phyloP scores from a whole-genome alignment of 208 protist species.

The Lotmaria passim region DNA sequence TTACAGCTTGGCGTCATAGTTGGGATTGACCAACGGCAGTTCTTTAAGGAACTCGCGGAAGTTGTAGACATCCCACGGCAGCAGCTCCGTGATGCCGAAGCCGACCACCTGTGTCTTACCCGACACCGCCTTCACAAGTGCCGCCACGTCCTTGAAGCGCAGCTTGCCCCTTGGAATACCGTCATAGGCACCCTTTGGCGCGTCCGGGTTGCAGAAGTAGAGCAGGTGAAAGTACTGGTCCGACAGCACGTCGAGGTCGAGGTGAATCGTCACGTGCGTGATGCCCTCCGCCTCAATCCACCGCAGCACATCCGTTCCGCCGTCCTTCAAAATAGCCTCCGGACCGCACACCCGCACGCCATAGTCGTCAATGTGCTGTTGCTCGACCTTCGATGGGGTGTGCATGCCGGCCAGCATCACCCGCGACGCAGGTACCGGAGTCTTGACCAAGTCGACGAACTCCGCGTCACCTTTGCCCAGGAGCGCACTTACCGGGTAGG shows the following conservation, averaged over 20 bases:
- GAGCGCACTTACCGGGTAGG: slow-evolving; percentile 25
- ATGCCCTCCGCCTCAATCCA: slow-evolving; percentile 40
- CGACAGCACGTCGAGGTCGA: slow-evolving; percentile 46
- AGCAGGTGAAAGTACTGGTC: slow-evolving; percentile 21
- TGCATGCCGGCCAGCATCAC: slow-evolving; percentile 35
- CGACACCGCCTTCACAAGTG: slow-evolving; percentile 24
- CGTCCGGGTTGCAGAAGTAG: slow-evolving; percentile 31
- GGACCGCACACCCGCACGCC: slow-evolving; percentile 22
- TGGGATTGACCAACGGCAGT: slow-evolving; percentile 26
- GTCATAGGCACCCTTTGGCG: slow-evolving; percentile 12
- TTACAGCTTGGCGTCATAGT: slow-evolving; percentile 22
- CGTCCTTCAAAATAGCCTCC: slow-evolving; percentile 9
- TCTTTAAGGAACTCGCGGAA: slow-evolving; percentile 23
- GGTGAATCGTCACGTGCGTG: slow-evolving; percentile 41
- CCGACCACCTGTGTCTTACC: slow-evolving; percentile 34
- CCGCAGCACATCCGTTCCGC: slow-evolving; percentile 21
- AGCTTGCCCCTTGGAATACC: slow-evolving; percentile 33
- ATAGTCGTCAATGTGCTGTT: slow-evolving; percentile 31
- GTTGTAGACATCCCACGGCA: slow-evolving; percentile 40
- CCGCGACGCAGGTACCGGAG: slow-evolving; percentile 14
- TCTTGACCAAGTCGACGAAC: slow-evolving; percentile 14
- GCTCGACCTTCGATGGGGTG: slow-evolving; percentile 14
- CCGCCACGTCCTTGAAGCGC: slow-evolving; percentile 17
- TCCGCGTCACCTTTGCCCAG: slow-evolving; percentile 27
- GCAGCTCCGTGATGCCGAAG: slow-evolving; percentile 40